Base-by-base conservation (phyloP, 176 grass and related monocot genomes). In the Alopecurus myosuroides region DNA sequence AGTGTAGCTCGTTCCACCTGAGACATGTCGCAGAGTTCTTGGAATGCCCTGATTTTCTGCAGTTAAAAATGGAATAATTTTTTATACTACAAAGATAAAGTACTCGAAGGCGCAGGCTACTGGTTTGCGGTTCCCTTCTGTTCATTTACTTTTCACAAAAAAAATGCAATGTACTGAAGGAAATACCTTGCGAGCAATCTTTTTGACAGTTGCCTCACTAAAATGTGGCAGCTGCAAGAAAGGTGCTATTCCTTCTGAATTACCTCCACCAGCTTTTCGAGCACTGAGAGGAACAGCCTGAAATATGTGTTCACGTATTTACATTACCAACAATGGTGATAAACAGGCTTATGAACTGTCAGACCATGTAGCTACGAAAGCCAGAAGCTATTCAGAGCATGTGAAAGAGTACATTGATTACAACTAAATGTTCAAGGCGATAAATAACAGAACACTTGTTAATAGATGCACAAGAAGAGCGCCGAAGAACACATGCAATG, bases 171-270 rank as follows among this genome's bases (percentile, higher is more conserved):
- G 0, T 5, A 12, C 20, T 25, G 2, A 28, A 69, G 77, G 20
- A 55, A 58, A 81, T 89, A 98, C 96, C 96, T 98, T 98, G 17
- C 93, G 91, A 41, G 84, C 81, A 80, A 95, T 84, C 86, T 90
- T 95, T 86, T 95, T 95, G 55, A 98, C 85, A 77, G 73, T 89
- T 53, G 87, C 82, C 81, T 98, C 93, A 30, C 52, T 94, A 56
- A 98, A 95, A 93, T 94, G 89, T 30, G 96, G 96, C 53, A 98
- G 83, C 88, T 95, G 96, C 91, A 98, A 89, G 77, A 98, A 95
- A 42, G 93, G 91, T 61, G 91, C 93, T 80, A 89, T 93, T 79
- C 96, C 96, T 87, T 98, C 93, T 3, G 93, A 78, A 42, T 95
- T 94, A 50, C 87, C 91, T 81, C 93, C 93, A 70, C 71, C 85